These are phyloP conservation scores for Aureococcus anophagefferens DNA, from an alignment of 108 stramenopile genomes.

Conservation along the genomic window DNA sequence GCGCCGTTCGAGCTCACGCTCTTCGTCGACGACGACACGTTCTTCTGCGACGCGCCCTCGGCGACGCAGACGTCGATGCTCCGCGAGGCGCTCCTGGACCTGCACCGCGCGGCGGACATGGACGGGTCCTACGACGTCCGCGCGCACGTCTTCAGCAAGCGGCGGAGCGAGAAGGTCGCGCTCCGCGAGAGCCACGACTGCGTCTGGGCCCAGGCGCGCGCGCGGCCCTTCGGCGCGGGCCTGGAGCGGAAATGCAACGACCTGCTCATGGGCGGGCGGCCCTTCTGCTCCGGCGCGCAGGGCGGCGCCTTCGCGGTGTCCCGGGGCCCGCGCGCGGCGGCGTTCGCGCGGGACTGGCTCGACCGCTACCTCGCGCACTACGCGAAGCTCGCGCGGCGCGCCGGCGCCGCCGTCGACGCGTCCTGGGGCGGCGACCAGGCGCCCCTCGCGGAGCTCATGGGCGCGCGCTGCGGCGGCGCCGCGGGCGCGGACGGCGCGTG, in stretches of 20 bases:
- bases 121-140: too few species aligned
- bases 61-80: too few species aligned
- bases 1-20: background rate
- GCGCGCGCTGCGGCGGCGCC: background rate
- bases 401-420: background rate
- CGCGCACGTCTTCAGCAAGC: too few species aligned
- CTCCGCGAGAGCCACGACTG: too few species aligned
- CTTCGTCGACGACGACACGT: background rate
- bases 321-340: background rate
- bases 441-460: background rate
- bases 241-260: too few species aligned
- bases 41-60: background rate
- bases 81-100: too few species aligned
- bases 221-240: too few species aligned
- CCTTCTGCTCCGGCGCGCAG: background rate
- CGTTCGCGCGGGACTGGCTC: background rate
- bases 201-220: too few species aligned
- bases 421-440: background rate
- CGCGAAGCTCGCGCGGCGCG: background rate
- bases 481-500: background rate
- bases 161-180: too few species aligned
- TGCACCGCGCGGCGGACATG: too few species aligned
- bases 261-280: too few species aligned
- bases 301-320: background rate
- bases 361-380: background rate